phyloP scores from a whole-genome alignment of 495 filamentous ascomycete species.

The Xylaria curta region DNA sequence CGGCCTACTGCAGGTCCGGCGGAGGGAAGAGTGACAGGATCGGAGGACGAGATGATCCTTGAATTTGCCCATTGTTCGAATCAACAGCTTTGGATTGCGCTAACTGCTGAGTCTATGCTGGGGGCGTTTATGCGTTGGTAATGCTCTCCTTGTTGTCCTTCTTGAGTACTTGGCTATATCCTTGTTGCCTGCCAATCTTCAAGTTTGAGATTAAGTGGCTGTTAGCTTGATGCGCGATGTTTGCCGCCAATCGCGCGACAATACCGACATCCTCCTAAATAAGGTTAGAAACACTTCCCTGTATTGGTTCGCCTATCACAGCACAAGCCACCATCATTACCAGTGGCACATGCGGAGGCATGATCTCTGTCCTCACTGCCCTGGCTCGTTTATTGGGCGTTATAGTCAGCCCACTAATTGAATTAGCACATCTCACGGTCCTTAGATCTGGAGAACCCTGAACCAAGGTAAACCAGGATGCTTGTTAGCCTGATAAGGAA shows the following conservation, averaged over 20 bases:
- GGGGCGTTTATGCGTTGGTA: neutral
- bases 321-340: neutral
- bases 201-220: neutral
- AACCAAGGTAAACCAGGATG: neutral
- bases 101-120: neutral
- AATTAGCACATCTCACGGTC: neutral
- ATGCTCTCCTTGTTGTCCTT: neutral
- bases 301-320: slow-evolving; percentile 2
- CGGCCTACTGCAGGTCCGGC: slow-evolving; percentile 19
- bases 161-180: neutral
- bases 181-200: neutral
- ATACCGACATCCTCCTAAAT: neutral
- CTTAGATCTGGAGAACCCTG: slow-evolving; percentile 15
- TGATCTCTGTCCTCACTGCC: neutral
- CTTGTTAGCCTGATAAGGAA: neutral
- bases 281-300: neutral
- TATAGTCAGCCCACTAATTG: neutral
- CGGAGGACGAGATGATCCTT: slow-evolving; percentile 1
- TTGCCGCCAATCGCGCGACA: neutral
- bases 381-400: slow-evolving; percentile 8
- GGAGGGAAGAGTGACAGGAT: neutral
- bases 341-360: neutral
- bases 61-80: slow-evolving; percentile 12
- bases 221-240: neutral
- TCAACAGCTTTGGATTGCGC: neutral